phyloP scores from a whole-genome alignment of 148 eudicot species.

The Suaeda aralocaspica region DNA sequence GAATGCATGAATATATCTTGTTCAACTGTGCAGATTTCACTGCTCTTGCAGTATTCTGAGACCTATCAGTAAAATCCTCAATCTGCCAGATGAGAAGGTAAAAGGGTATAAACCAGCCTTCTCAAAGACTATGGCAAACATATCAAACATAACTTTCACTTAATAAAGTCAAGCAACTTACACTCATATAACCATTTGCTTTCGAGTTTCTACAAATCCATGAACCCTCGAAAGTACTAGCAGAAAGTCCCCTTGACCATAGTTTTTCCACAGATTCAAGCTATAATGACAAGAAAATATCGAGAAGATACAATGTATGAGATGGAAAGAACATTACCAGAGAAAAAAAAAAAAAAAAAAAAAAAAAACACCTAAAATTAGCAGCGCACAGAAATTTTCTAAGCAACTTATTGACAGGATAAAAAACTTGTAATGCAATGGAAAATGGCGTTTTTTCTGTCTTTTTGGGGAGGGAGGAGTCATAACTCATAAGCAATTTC shows the following conservation, averaged over 20 bases:
- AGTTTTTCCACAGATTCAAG: conserved; percentile 54
- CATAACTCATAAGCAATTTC: neutral
- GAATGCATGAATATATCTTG: conserved; percentile 48
- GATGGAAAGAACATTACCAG: no score
- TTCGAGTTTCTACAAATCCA: conserved; percentile 57
- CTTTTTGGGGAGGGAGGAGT: neutral
- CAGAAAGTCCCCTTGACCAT: conserved; percentile 76
- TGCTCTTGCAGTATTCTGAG: conserved; percentile 78
- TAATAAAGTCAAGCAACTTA: conserved; percentile 27
- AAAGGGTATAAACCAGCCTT: conserved; percentile 1
- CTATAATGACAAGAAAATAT: conserved; percentile 33
- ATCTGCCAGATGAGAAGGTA: conserved; percentile 38
- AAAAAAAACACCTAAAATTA: no score
- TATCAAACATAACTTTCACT: neutral
- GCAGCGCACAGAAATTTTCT: neutral
- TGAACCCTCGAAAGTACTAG: conserved; percentile 54
- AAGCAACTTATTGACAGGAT: neutral
- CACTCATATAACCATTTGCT: conserved; percentile 43
- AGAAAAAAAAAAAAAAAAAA: no score
- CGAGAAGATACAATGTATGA: neutral
- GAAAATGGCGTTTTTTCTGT: neutral
- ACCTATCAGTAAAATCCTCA: conserved; percentile 79
- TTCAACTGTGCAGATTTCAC: conserved; percentile 35
- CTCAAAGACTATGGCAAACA: neutral
- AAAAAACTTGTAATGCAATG: neutral